These are phyloP conservation scores for Cladosporium sp. DNA, from an alignment of 2,329 filamentous ascomycete species.

Conservation along the genomic window DNA sequence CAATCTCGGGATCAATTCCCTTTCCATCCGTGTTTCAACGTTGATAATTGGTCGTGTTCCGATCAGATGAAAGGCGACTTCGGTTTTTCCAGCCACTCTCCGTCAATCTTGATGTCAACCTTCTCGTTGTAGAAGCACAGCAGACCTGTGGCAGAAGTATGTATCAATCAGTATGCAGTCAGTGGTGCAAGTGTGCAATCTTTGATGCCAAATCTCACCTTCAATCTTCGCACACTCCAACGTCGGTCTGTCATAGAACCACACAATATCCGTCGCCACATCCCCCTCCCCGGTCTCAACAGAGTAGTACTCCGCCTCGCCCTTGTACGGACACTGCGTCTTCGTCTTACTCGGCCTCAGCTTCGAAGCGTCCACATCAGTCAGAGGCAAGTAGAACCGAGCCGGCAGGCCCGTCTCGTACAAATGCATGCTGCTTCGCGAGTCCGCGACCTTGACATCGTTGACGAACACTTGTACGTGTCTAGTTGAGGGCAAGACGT, in stretches of 20 bases:
- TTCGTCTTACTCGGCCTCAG: conserved; percentile 53
- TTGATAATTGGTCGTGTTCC: neutral
- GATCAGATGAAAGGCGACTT: conserved; percentile 32
- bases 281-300: conserved; percentile 43
- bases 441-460: conserved; percentile 51
- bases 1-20: neutral
- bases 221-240: conserved; percentile 57
- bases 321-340: conserved; percentile 69
- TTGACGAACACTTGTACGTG: conserved; percentile 52
- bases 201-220: conserved; percentile 36
- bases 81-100: conserved; percentile 34
- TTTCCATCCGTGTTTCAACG: neutral
- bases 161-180: neutral
- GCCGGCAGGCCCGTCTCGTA: conserved; percentile 61
- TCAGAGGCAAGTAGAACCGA: conserved; percentile 60
- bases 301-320: conserved; percentile 63
- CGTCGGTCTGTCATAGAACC: conserved; percentile 63
- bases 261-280: conserved; percentile 55
- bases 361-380: conserved; percentile 48
- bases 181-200: neutral
- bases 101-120: conserved; percentile 60
- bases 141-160: conserved; percentile 18
- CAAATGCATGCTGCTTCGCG: conserved; percentile 52
- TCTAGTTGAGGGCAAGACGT: conserved; percentile 59
- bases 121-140: conserved; percentile 68